These are phyloP conservation scores for Ceriops decandra DNA, from an alignment of 345 rosid species.

Conservation along the genomic window DNA sequence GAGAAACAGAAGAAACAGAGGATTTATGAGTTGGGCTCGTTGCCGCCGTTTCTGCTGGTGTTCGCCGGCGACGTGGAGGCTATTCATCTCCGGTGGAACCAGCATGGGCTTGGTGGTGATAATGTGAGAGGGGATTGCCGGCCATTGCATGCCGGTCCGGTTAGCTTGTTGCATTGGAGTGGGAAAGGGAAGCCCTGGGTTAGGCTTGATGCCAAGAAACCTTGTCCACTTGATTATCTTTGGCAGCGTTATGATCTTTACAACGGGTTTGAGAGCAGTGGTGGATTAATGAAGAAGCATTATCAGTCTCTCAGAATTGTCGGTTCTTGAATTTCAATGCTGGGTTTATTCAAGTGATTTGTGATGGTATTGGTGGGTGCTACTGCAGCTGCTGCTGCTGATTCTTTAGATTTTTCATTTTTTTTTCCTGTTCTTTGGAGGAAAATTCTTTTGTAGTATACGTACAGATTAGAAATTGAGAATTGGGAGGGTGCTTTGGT, in stretches of 20 bases:
- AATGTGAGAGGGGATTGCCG: constrained; percentile 84
- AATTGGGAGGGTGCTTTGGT: background rate
- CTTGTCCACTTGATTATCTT: constrained; percentile 70
- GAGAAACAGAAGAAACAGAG: constrained; percentile 60
- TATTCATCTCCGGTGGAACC: constrained; percentile 89
- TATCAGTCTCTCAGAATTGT: background rate
- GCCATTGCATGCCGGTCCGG: constrained; percentile 78
- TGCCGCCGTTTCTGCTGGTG: constrained; percentile 85
- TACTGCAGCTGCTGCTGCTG: constrained; percentile 17
- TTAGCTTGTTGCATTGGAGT: constrained; percentile 94
- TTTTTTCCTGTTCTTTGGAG: background rate
- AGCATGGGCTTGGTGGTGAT: constrained; percentile 95
- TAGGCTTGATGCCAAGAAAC: constrained; percentile 65
- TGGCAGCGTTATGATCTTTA: constrained; percentile 85
- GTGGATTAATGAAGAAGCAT: too few relatives aligned
- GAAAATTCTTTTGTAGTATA: background rate
- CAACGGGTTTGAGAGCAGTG: constrained; percentile 17
- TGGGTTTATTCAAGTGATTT: constrained; percentile 38
- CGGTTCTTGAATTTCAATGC: constrained; percentile 23
- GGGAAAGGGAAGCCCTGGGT: constrained; percentile 99
- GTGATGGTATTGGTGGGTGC: constrained; percentile 17
- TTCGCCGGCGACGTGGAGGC: constrained; percentile 79
- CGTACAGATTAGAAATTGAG: constrained; percentile 2
- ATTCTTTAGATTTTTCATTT: background rate
- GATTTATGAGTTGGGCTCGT: constrained; percentile 84